Evolutionary conservation across 2,329 filamentous ascomycete genomes (phyloP), one percentile per base, ranked within the genome.

Genomic region (Sclerotinia borealis): DNA sequence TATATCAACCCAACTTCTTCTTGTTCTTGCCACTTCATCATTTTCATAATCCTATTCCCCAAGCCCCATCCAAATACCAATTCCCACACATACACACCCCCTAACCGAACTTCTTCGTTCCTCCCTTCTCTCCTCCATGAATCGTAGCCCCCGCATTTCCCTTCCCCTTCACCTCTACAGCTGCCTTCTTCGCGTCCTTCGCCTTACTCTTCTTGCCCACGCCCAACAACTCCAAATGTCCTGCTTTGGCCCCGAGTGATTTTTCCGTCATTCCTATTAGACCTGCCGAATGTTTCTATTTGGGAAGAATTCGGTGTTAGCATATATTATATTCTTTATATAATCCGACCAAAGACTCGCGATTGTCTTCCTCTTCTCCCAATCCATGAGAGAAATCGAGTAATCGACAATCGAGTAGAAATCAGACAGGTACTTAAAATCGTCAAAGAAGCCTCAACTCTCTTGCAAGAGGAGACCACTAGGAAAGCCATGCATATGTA

Each of bases 201-300:
- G 67, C 70, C 69, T 75, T 79, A 65, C 84, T 80, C 75, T 83
- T 87, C 81, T 88, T 89, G 15, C 86, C 87, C 2, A 86, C 86
- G 63, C 80, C 80, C 71, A 91, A 74, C 71, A 91, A 72, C 75
- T 91, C 88, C 71, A 91, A 71, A 79, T 91, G 88, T 17, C 88
- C 88, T 6, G 87, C 88, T 71, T 84, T 84, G 66, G 85, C 79
- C 15, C 87, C 88, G 11, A 91, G 79, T 66, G 80, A 82, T 65
- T 83, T 82, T 72, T 91, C 88, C n/a, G 88, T 91, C 76, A 85
- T 80, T 0, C 81, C 82, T 4, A 82, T 83, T 47, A 91, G 75
- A 0, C 86, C 86, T 0, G 83, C 78, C 0, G 85, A 81, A 66
- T 85, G 79, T 81, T 89, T 88, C 82, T 82, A 62, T 63, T 25